A percentile compares a stretch with the other conserved stretches of the same genome.
Conservation (phyloP, 345 rosid genomes). For the Eucalyptus regnans region DNA sequence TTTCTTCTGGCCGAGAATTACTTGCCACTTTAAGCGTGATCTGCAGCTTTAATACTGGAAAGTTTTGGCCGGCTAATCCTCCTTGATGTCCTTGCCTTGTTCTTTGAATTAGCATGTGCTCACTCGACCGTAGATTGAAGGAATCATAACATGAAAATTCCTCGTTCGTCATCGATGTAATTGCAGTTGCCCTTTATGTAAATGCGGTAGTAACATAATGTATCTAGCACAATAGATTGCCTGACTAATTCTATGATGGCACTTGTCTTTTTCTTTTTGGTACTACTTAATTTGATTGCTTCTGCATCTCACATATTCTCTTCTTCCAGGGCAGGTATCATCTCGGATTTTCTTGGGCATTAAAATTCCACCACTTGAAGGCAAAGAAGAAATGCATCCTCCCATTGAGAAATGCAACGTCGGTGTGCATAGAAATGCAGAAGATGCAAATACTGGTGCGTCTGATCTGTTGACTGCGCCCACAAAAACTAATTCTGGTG, state of each 20-base stretch:
- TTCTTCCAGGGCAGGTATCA: not conserved
- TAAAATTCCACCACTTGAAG: not conserved
- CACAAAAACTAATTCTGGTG: not conserved
- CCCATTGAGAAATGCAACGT: not conserved
- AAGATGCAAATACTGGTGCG: fast-evolving
- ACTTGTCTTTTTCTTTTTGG: not conserved
- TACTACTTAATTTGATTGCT: not conserved
- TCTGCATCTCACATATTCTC: not conserved
- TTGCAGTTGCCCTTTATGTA: not conserved
- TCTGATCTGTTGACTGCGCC: fast-evolving
- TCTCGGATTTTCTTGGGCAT: too few species aligned
- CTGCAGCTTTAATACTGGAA: not conserved
- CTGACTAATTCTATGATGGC: fast-evolving
- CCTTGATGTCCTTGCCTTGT: not conserved
- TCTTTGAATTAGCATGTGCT: not conserved
- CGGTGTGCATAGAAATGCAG: not conserved
- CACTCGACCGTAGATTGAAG: not conserved
- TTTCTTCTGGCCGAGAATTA: not conserved
- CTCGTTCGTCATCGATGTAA: not conserved
- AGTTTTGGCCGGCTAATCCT: not conserved
- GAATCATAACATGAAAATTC: not conserved
- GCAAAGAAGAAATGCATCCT: not conserved
- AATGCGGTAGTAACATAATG: not conserved
- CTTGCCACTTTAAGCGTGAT: too few species aligned
- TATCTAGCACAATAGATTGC: fast-evolving